Evolutionary conservation across 2,329 filamentous ascomycete genomes (phyloP).

Genomic region (Ceratocystis papillata): DNA sequence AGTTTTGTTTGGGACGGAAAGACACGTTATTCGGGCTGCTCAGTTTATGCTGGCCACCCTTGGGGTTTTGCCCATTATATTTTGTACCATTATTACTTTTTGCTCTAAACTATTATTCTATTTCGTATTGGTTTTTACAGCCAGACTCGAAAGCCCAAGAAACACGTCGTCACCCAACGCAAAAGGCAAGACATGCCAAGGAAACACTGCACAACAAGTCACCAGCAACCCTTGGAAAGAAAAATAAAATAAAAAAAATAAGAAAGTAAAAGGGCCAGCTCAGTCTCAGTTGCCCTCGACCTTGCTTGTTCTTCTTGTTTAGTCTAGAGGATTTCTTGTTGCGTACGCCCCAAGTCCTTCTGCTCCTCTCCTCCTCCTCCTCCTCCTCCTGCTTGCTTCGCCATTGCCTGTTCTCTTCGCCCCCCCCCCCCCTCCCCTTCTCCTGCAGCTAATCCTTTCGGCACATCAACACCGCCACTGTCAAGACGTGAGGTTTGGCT

Average conservation of each 20-base stretch:
- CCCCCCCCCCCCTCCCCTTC: background rate
- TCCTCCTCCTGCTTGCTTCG: background rate
- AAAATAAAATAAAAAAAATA: background rate
- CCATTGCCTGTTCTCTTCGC: background rate
- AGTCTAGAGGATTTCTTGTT: background rate
- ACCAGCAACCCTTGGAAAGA: background rate
- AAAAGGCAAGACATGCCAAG: slow-evolving; percentile 14
- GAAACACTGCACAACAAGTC: slow-evolving; percentile 9
- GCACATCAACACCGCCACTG: slow-evolving; percentile 10
- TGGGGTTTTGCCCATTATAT: background rate
- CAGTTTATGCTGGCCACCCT: background rate
- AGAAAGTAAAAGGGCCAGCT: background rate
- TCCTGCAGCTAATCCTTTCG: slow-evolving; percentile 7
- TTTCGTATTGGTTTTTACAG: background rate
- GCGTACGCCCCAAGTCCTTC: background rate
- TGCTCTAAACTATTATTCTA: background rate
- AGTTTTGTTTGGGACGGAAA: background rate
- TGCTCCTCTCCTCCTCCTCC: background rate
- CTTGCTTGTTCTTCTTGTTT: background rate
- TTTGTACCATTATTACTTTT: background rate
- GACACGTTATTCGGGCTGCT: background rate
- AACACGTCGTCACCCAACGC: slow-evolving; percentile 11
- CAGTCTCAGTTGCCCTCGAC: background rate
- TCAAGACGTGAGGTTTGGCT: background rate
- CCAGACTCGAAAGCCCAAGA: background rate